Evolutionary conservation across 805 yeast genomes (phyloP), one percentile per base, ranked within the genome.

Genomic region (Cyberlindnera misumaiensis): DNA sequence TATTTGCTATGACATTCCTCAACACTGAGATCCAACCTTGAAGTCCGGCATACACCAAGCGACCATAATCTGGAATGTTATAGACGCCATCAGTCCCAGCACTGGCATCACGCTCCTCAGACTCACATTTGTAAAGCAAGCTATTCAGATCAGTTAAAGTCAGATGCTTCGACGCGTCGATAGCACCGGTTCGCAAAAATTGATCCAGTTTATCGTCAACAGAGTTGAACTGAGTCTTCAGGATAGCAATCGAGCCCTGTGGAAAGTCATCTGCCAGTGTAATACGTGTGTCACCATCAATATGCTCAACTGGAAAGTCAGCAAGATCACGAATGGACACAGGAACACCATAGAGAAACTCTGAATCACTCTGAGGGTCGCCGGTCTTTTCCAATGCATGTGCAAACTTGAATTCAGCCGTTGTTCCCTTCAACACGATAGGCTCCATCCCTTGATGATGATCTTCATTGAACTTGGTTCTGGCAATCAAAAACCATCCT

Each of bases 1-100:
- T 90, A 30, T 65, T 62, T 55, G 69, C 66, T 17, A 88, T 79
- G 3, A 87, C 72, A 22, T 65, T 57, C 40, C 75, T 70, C 47
- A 90, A 60, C 1, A 78, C 80, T 0, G 86, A 68, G 33, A 79
- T 74, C 95, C 96, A 90, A 2, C 98, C 97, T 59, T 87, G 94
- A 16, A 93, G 64, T 10, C 98, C 98, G 30, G 96, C 89, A 59
- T 86, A 90, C 0, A 78, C 82, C 33, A 89, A 64, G 12, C 66
- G 65, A 0, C 97, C 97, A 58, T 72, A 65, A 24, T 71, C 67
- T 1, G 97, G 97, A 34, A 90, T 68, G 35, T 62, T 58, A 60
- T 93, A 90, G 0, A 74, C 74, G 9, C 96, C 96, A 32, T 72
- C 80, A 8, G 59, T 50, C 5, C 95, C 95, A 16, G 62, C 71